These are phyloP conservation scores for Penicillium thymicola DNA, from an alignment of 2,329 filamentous ascomycete genomes.

Conservation along the genomic window DNA sequence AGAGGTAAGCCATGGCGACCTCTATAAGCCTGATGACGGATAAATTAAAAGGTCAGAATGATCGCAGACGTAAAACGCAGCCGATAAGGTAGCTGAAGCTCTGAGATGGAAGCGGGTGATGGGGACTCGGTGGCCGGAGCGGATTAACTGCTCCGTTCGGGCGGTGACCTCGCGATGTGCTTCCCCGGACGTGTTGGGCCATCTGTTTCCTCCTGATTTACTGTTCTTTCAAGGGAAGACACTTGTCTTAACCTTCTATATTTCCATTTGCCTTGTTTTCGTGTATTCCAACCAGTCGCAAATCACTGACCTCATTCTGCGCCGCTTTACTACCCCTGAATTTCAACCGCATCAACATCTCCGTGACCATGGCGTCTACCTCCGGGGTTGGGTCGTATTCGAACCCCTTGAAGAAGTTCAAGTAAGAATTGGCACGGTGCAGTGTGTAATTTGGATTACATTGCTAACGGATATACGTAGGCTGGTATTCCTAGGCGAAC, in stretches of 20 bases:
- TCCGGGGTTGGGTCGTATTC: conserved; percentile 81
- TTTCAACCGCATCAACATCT: conserved; percentile 21
- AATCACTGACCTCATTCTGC: background rate
- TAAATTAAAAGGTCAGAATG: conserved; percentile 17
- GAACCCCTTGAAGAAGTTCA: conserved; percentile 99
- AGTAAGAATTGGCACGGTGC: conserved; percentile 55
- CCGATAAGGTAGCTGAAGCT: conserved; percentile 22
- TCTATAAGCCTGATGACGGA: conserved; percentile 24
- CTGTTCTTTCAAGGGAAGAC: background rate
- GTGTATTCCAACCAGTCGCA: background rate
- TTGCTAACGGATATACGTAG: conserved; percentile 50
- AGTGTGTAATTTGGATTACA: background rate
- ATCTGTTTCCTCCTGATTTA: conserved; percentile 4
- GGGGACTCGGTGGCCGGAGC: conserved; percentile 28
- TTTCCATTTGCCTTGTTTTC: background rate
- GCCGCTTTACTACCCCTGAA: conserved; percentile 31
- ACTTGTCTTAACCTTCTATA: conserved; percentile 1
- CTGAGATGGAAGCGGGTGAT: conserved; percentile 14
- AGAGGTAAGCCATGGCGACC: conserved; percentile 68
- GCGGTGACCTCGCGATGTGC: conserved; percentile 17
- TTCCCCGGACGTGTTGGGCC: conserved; percentile 26
- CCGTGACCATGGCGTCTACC: conserved; percentile 68
- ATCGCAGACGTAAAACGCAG: conserved; percentile 14
- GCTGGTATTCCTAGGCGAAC: conserved; percentile 95
- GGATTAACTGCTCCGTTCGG: conserved; percentile 30